Base-by-base conservation (phyloP, 306 rosid species). In the Cicer cuneatum region DNA sequence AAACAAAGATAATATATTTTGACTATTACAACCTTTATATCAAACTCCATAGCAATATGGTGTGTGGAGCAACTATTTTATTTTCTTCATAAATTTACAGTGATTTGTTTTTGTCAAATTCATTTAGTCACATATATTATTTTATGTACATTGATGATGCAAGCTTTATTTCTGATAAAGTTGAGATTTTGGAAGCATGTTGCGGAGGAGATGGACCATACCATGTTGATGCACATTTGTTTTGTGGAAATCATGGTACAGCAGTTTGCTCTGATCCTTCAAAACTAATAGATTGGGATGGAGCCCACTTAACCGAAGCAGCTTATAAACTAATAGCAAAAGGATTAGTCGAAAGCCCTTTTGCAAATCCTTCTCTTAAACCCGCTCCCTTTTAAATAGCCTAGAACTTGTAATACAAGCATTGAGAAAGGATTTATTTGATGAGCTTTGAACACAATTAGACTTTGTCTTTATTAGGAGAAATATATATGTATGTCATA, bases 1-100 rank as follows among this genome's bases (percentile, higher is more conserved):
- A 83, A 14, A 78, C 82, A n/a, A 85, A 48, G 10, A 81, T 88
- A 14, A 70, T 83, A 7, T 85, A 83, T 46, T 87, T 84, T 8
- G 89, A 88, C 43, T 85, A 88, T 64, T 85, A 81, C 8, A 71
- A 53, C 83, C 60, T 13, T 83, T 85, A 42, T 82, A 39, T 71
- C 74, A 74, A 54, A 59, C 71, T 2, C 87, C 92, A n/a, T 19
- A 45, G 35, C 61, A 72, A 11, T 42, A 84, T 24, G 92, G 88
- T 77, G 16, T 46, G 77, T 47, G 39, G n/a, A 18, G 2, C 6
- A 3, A 18, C 4, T 53, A 53, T 53, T 53, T 53, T 52, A 5
- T 16, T 54, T 16, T 19, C 13, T 8, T 9, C 0, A 8, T 9
- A 53, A 53, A 12, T 53, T 53, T 18, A 18, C 37, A 54, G 2